Evolutionary conservation across 2,329 filamentous ascomycete species (phyloP).

Genomic region (Cladosporium sp.): DNA sequence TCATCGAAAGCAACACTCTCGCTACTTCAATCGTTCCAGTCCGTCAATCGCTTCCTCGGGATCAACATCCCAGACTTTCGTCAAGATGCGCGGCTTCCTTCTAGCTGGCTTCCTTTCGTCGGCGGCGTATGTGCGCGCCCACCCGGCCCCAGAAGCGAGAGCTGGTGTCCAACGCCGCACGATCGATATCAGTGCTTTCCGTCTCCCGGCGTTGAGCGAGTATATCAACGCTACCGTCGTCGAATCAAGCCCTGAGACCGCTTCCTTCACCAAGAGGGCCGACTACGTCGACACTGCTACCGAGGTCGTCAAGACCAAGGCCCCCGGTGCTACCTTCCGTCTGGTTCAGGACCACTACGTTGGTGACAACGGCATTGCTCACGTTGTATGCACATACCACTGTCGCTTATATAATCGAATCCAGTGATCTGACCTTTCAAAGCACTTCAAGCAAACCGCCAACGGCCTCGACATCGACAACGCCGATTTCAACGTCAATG

Average conservation of each 20-base stretch:
- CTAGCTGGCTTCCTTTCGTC: constrained; percentile 17
- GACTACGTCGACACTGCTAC: constrained; percentile 36
- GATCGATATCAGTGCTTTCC: constrained; percentile 37
- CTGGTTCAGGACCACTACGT: constrained; percentile 55
- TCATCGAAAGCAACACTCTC: constrained; percentile 3
- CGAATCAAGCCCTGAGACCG: constrained; percentile 16
- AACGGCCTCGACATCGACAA: constrained; percentile 62
- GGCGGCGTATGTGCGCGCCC: constrained; percentile 10
- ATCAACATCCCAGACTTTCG: constrained; percentile 2
- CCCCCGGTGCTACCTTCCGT: constrained; percentile 49
- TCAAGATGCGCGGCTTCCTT: constrained; percentile 17
- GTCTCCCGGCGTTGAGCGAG: constrained; percentile 29
- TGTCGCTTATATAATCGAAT: background rate
- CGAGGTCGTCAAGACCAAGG: constrained; percentile 36
- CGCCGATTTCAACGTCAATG: constrained; percentile 61
- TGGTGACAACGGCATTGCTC: constrained; percentile 56
- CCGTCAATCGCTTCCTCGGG: constrained; percentile 2
- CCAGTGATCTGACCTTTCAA: background rate
- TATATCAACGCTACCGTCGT: constrained; percentile 26
- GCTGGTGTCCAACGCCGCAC: constrained; percentile 24
- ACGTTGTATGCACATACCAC: constrained; percentile 41
- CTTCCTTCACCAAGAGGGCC: constrained; percentile 21
- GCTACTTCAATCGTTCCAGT: background rate
- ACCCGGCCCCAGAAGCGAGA: constrained; percentile 15
- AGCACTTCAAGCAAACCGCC: constrained; percentile 58